phyloP scores from a whole-genome alignment of 768 basidiomycete species.

The Strobilomyces dryophilus region DNA sequence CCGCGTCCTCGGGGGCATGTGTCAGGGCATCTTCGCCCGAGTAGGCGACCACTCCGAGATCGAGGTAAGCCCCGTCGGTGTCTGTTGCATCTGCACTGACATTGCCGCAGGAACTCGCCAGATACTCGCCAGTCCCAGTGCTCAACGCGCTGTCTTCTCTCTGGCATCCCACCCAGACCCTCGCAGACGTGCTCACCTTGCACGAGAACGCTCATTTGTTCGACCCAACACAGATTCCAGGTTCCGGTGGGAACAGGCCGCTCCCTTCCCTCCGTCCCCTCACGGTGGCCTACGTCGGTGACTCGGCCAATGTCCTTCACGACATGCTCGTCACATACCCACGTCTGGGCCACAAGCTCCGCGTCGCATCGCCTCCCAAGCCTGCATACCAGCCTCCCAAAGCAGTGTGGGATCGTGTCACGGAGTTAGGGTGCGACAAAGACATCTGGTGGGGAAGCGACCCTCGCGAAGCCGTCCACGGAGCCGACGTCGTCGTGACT shows the following conservation, averaged over 20 bases:
- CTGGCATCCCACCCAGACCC: constrained; percentile 95
- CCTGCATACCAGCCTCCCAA: constrained; percentile 59
- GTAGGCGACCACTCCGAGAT: constrained; percentile 92
- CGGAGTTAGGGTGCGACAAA: constrained; percentile 68
- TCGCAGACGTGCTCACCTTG: constrained; percentile 90
- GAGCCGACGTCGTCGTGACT: constrained; percentile 93
- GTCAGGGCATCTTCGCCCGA: constrained; percentile 94
- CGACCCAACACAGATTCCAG: constrained; percentile 21
- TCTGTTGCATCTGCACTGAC: neutral
- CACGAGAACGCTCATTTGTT: constrained; percentile 70
- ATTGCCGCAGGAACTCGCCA: constrained; percentile 72
- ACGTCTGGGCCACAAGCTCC: constrained; percentile 81
- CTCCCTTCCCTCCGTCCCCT: constrained; percentile 66
- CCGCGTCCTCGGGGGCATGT: constrained; percentile 90
- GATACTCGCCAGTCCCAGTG: constrained; percentile 89
- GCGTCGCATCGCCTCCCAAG: constrained; percentile 74
- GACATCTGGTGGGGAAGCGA: constrained; percentile 70
- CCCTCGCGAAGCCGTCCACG: constrained; percentile 82
- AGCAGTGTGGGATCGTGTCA: constrained; percentile 79
- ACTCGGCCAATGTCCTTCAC: constrained; percentile 92
- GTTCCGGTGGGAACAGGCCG: constrained; percentile 18
- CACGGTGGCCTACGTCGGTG: constrained; percentile 91
- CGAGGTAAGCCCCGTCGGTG: constrained; percentile 53
- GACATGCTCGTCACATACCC: constrained; percentile 97
- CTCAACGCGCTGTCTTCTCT: constrained; percentile 93